Evolutionary conservation across 768 basidiomycete genomes (phyloP).

Genomic region (Thelephora ganbajun): DNA sequence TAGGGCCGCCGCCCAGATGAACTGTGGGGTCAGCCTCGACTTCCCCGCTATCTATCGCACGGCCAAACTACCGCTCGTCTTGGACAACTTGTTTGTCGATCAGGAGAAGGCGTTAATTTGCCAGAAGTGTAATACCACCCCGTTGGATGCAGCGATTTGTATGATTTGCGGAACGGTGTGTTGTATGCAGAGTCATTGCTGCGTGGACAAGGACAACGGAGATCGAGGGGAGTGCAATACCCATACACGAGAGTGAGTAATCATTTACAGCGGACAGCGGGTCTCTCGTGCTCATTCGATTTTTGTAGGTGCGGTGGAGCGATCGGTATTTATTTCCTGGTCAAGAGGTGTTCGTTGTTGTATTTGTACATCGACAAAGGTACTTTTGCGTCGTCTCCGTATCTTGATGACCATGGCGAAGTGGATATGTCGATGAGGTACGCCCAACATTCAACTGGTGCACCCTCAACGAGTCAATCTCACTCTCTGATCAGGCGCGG

Average conservation of each 20-base stretch:
- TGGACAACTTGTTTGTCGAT: constrained; percentile 74
- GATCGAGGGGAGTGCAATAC: constrained; percentile 86
- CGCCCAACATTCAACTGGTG: constrained; percentile 8
- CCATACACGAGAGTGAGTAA: constrained; percentile 83
- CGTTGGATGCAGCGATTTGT: constrained; percentile 82
- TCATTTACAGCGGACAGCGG: constrained; percentile 1
- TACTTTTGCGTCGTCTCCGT: constrained; percentile 80
- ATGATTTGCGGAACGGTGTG: constrained; percentile 77
- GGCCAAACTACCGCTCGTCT: constrained; percentile 61
- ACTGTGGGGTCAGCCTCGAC: constrained; percentile 70
- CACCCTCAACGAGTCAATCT: not conserved
- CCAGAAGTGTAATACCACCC: constrained; percentile 60
- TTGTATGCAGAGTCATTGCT: constrained; percentile 90
- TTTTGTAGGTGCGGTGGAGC: constrained; percentile 71
- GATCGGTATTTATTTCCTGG: constrained; percentile 79
- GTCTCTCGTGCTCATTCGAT: constrained; percentile 1
- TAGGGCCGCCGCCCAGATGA: constrained; percentile 64
- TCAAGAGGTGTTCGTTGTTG: constrained; percentile 82
- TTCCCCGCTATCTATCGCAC: constrained; percentile 76
- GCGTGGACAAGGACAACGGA: constrained; percentile 53
- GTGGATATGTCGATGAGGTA: constrained; percentile 87
- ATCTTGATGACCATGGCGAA: constrained; percentile 90
- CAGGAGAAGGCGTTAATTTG: constrained; percentile 67
- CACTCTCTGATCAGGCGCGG: constrained; percentile 44
- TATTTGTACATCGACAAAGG: constrained; percentile 84